These are phyloP conservation scores for Cylindrodendrum hubeiense DNA, from an alignment of 2,329 filamentous ascomycete species.

Conservation along the genomic window DNA sequence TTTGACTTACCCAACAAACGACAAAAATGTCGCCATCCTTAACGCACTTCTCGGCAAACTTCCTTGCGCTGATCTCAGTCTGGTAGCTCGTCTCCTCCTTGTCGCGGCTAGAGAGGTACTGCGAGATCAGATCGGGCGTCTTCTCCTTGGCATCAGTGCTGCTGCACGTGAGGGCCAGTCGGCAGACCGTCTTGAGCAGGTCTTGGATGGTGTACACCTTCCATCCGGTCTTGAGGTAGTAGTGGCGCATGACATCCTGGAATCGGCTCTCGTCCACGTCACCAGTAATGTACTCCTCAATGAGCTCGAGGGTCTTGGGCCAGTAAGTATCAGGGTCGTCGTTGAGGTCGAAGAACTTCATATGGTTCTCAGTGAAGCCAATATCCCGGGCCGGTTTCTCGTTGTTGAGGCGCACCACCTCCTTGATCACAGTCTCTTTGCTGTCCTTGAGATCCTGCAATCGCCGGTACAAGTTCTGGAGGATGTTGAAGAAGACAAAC, in stretches of 20 bases:
- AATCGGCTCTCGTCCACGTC: constrained; percentile 86
- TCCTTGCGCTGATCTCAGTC: constrained; percentile 89
- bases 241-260: constrained; percentile 91
- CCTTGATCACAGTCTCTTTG: constrained; percentile 77
- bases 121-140: constrained; percentile 88
- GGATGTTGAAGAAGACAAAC: constrained; percentile 94
- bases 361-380: constrained; percentile 82
- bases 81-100: constrained; percentile 90
- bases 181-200: constrained; percentile 83
- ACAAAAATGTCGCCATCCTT: constrained; percentile 95
- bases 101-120: constrained; percentile 86
- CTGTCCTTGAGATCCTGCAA: constrained; percentile 86
- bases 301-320: constrained; percentile 84
- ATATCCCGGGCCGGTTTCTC: constrained; percentile 87
- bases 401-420: constrained; percentile 79
- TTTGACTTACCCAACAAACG: constrained; percentile 84
- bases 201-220: constrained; percentile 94
- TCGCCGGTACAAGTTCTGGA: constrained; percentile 90
- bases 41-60: constrained; percentile 91
- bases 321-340: constrained; percentile 79
- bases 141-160: constrained; percentile 92
- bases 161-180: constrained; percentile 85
- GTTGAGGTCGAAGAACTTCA: constrained; percentile 80
- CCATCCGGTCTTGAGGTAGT: constrained; percentile 92
- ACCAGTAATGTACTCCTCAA: constrained; percentile 86